These are phyloP conservation scores for Mimosa pudica DNA, from an alignment of 306 rosid species.

Conservation along the genomic window DNA sequence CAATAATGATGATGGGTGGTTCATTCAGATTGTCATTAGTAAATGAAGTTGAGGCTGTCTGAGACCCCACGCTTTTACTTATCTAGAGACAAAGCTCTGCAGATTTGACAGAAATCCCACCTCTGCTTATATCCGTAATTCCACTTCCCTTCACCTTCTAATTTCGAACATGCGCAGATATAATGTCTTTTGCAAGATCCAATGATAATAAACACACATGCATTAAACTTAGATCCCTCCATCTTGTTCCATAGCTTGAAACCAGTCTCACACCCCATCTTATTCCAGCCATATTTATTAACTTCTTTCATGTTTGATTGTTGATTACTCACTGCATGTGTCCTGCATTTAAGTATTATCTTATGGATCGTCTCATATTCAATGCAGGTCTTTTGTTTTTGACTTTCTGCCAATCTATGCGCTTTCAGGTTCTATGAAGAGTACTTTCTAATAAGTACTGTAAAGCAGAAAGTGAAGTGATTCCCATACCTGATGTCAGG, in stretches of 20 bases:
- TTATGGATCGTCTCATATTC: constrained; percentile 17
- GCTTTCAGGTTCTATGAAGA: constrained; percentile 63
- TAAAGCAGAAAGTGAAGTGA: constrained; percentile 61
- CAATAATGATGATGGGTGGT: constrained; percentile 32
- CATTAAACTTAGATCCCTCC: neutral
- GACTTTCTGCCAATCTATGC: constrained; percentile 40
- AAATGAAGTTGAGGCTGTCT: constrained; percentile 64
- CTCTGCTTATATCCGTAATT: constrained; percentile 36
- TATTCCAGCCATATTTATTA: neutral
- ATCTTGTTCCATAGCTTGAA: constrained; percentile 8
- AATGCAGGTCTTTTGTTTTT: constrained; percentile 15
- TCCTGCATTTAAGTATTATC: constrained; percentile 26
- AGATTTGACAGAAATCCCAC: constrained; percentile 37
- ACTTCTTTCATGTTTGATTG: neutral
- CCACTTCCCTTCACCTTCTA: constrained; percentile 6
- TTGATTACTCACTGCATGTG: constrained; percentile 39
- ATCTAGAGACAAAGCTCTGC: constrained; percentile 46
- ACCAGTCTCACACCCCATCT: neutral
- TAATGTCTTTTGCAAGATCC: constrained; percentile 30
- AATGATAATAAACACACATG: constrained; percentile 5
- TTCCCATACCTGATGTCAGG: constrained; percentile 80
- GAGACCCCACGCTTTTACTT: constrained; percentile 55
- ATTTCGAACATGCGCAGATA: constrained; percentile 24
- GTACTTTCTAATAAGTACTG: constrained; percentile 35
- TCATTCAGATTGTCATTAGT: constrained; percentile 45